Conservation (phyloP, 768 basidiomycete species). For the Hygrophoropsis aurantiaca region DNA sequence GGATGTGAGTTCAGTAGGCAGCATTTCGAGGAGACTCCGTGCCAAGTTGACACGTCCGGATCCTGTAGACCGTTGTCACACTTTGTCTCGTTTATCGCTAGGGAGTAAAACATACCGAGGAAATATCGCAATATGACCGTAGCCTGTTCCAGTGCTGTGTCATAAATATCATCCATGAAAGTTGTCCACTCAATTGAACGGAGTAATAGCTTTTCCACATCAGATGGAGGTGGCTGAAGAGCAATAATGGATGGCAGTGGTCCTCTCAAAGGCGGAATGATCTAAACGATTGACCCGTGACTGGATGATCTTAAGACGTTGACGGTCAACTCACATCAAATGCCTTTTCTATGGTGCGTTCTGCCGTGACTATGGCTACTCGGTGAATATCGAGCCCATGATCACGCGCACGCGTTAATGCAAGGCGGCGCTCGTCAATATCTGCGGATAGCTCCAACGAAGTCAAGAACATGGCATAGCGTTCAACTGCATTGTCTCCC, state of each 20-base stretch:
- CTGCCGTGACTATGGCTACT: conserved; percentile 81
- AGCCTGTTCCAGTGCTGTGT: conserved; percentile 79
- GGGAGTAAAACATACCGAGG: conserved; percentile 58
- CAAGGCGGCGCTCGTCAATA: conserved; percentile 60
- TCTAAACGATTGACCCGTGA: conserved; percentile 30
- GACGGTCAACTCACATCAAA: conserved; percentile 48
- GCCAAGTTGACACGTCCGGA: conserved; percentile 76
- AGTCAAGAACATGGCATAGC: conserved; percentile 88
- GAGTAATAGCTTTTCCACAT: conserved; percentile 64
- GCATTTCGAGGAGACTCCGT: conserved; percentile 51
- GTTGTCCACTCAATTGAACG: conserved; percentile 95
- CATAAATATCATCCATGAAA: conserved; percentile 69
- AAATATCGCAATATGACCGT: conserved; percentile 90
- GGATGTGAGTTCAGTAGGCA: conserved; percentile 62
- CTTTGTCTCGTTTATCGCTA: too few species aligned
- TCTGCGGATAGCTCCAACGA: conserved; percentile 68
- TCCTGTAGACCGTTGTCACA: conserved; percentile 38
- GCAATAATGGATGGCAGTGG: conserved; percentile 61
- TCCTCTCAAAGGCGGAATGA: conserved; percentile 53
- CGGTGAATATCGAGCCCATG: conserved; percentile 81
- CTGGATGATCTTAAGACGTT: conserved; percentile 2
- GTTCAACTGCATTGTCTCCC: conserved; percentile 87
- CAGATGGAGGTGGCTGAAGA: conserved; percentile 54
- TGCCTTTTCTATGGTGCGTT: conserved; percentile 69
- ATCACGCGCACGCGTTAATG: conserved; percentile 74